Evolutionary conservation across 495 filamentous ascomycete genomes (phyloP), one percentile per base, ranked within the genome.

Genomic region (Penicillium verhagenii): DNA sequence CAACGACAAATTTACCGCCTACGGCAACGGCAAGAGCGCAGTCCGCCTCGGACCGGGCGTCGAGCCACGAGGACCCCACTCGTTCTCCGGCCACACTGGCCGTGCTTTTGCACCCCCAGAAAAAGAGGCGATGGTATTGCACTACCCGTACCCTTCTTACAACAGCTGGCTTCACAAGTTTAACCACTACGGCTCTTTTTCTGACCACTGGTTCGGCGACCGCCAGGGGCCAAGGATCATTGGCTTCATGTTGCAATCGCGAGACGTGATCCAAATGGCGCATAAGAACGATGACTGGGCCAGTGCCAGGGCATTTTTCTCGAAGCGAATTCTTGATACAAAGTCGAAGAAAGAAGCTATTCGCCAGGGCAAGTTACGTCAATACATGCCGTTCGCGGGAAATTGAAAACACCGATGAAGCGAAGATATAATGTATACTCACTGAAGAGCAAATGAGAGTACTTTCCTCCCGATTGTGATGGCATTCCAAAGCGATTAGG

Each of bases 401-500:
- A 3, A 3, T 42, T 42, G 18, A 42, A 42, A 21, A 13, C 3
- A 19, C 9, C 14, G 10, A 14, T 33, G 2, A 1, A 33, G 29
- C 29, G n/a, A n/a, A n/a, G n/a, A n/a, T n/a, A n/a, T n/a, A n/a
- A n/a, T n/a, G n/a, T n/a, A n/a, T n/a, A n/a, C n/a, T n/a, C n/a
- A n/a, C n/a, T n/a, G n/a, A n/a, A n/a, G n/a, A n/a, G n/a, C n/a
- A n/a, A n/a, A n/a, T n/a, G n/a, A n/a, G n/a, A n/a, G n/a, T n/a
- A n/a, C n/a, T n/a, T n/a, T n/a, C n/a, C n/a, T n/a, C n/a, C n/a
- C n/a, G n/a, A n/a, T n/a, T n/a, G n/a, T n/a, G n/a, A n/a, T n/a
- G n/a, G n/a, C n/a, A n/a, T n/a, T n/a, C n/a, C n/a, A n/a, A n/a
- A 61, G 6, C 60, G 69, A 20, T 83, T 83, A 56, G 72, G 73